Evolutionary conservation across 768 basidiomycete genomes (phyloP).

Genomic region (Gloeostereum incarnatum): DNA sequence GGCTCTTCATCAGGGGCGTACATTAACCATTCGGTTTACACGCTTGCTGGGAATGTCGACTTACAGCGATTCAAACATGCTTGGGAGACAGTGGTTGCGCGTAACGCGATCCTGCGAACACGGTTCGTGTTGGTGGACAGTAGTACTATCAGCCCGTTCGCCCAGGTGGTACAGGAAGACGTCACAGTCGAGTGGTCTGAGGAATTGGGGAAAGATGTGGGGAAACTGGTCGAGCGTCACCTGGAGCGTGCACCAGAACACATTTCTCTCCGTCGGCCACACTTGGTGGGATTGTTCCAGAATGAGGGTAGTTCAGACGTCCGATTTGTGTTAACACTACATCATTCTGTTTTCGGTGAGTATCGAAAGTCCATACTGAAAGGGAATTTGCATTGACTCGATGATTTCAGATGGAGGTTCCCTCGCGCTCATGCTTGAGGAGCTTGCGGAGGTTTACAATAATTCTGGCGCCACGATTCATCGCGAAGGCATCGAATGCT

Average conservation of each 20-base stretch:
- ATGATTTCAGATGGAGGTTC: conserved; percentile 3
- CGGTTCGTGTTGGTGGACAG: conserved; percentile 4
- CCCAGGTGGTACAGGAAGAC: background rate
- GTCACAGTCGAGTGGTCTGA: conserved; percentile 1
- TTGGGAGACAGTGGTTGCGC: conserved; percentile 1
- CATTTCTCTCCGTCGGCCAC: background rate
- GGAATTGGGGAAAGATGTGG: background rate
- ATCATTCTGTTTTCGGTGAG: conserved; percentile 5
- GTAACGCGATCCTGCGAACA: conserved; percentile 3
- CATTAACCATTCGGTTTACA: conserved; percentile 5
- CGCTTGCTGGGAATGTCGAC: conserved; percentile 1
- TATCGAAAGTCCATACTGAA: background rate
- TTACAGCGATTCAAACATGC: conserved; percentile 1
- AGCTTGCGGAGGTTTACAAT: background rate
- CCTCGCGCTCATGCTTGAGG: conserved; percentile 5
- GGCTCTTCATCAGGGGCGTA: background rate
- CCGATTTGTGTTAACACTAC: conserved; percentile 4
- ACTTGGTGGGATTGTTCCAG: conserved; percentile 2
- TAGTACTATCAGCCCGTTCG: conserved; percentile 5
- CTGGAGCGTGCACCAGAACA: background rate
- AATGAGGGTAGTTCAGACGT: conserved; percentile 1
- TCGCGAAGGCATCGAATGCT: conserved; percentile 4
- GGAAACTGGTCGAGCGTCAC: background rate
- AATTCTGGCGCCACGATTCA: background rate
- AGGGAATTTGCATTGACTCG: background rate